These are phyloP conservation scores for Diospyros lotus DNA, from an alignment of 148 eudicot genomes.

Conservation along the genomic window DNA sequence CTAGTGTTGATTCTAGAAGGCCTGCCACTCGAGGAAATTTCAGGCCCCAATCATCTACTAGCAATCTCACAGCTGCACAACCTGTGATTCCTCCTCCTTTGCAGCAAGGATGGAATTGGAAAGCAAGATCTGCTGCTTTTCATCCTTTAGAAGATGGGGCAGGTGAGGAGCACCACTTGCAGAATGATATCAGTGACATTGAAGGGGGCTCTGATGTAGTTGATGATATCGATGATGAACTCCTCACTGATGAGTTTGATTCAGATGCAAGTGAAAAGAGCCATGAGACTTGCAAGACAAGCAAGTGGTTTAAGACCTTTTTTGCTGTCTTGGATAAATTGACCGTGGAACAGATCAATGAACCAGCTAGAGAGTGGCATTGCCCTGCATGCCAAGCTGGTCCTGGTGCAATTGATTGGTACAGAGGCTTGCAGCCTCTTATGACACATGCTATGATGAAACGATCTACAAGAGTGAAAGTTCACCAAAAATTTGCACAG, in stretches of 20 bases:
- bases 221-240: conserved; percentile 52
- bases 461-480: conserved; percentile 54
- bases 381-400: conserved; percentile 85
- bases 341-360: conserved; percentile 49
- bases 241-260: conserved; percentile 46
- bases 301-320: conserved; percentile 39
- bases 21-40: conserved; percentile 31
- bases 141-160: conserved; percentile 15
- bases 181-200: conserved; percentile 17
- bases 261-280: conserved; percentile 45
- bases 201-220: conserved; percentile 32
- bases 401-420: conserved; percentile 85
- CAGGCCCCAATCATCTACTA: conserved; percentile 15
- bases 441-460: conserved; percentile 63
- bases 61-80: conserved; percentile 10
- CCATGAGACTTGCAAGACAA: conserved; percentile 51
- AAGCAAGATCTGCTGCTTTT: conserved; percentile 20
- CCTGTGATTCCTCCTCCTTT: conserved; percentile 33
- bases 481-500: conserved; percentile 60
- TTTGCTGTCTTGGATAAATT: conserved; percentile 46
- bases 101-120: conserved; percentile 38
- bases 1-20: conserved; percentile 13
- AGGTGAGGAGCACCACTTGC: conserved; percentile 3
- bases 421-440: conserved; percentile 58
- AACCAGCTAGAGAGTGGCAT: conserved; percentile 65